A percentile compares a stretch with the other conserved stretches of the same genome.
These are phyloP conservation scores for Candida sp. DNA, from an alignment of 1,139 yeast species.

Conservation along the genomic window DNA sequence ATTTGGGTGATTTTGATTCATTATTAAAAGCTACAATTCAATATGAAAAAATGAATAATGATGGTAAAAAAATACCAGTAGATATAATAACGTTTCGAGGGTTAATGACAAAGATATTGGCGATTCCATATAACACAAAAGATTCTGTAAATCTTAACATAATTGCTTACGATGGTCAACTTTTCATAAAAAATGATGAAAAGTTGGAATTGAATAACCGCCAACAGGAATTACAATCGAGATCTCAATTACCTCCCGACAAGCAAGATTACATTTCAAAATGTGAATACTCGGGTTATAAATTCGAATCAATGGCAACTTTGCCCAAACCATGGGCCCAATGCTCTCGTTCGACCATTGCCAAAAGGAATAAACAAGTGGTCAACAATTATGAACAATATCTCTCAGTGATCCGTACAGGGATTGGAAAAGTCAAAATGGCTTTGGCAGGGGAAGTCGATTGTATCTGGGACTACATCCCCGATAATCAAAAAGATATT, in stretches of 20 bases:
- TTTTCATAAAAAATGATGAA: constrained; percentile 71
- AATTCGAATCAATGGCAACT: constrained; percentile 80
- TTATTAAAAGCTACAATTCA: constrained; percentile 53
- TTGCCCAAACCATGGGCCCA: constrained; percentile 75
- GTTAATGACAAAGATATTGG: constrained; percentile 63
- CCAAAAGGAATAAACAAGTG: constrained; percentile 51
- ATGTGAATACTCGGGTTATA: constrained; percentile 69
- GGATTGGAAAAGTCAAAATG: constrained; percentile 70
- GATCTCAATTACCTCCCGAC: constrained; percentile 28
- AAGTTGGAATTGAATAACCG: constrained; percentile 30
- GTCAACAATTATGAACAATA: constrained; percentile 80
- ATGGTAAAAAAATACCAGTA: constrained; percentile 40
- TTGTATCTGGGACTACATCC: constrained; percentile 79
- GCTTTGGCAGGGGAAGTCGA: constrained; percentile 90
- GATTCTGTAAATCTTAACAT: constrained; percentile 66
- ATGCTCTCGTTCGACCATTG: constrained; percentile 62
- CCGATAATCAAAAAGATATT: constrained; percentile 44
- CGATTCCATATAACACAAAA: constrained; percentile 52
- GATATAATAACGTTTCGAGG: constrained; percentile 87
- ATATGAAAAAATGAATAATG: constrained; percentile 47
- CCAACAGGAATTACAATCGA: constrained; percentile 18
- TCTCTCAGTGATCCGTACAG: constrained; percentile 75
- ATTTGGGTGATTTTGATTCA: constrained; percentile 54
- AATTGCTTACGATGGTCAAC: constrained; percentile 71
- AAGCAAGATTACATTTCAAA: constrained; percentile 33